Conservation (phyloP, 306 rosid genomes). For the Trifolium subterraneum region DNA sequence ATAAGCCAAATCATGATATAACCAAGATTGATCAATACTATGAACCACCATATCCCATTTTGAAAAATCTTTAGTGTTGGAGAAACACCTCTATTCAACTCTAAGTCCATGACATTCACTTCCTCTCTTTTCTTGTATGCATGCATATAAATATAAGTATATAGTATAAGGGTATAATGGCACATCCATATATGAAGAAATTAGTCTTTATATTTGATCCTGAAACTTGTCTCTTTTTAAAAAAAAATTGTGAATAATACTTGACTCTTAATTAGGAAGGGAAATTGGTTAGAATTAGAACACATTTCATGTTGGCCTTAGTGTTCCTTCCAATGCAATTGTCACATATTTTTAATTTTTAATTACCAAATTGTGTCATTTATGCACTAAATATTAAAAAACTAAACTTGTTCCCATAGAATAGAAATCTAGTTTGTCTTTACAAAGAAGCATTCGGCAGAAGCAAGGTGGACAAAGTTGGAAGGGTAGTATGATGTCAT, state of each 20-base stretch:
- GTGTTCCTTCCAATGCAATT: neutral
- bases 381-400: neutral
- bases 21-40: constrained; percentile 52
- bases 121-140: neutral
- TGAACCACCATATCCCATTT: constrained; percentile 43
- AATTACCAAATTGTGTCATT: neutral
- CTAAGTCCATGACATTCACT: constrained; percentile 31
- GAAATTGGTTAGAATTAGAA: neutral
- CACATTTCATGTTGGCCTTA: constrained; percentile 1
- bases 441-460: neutral
- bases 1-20: constrained; percentile 54
- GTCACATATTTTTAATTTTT: neutral
- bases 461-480: neutral
- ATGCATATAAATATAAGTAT: neutral
- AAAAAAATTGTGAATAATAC: neutral
- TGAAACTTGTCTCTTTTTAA: neutral
- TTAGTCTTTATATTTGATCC: neutral
- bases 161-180: neutral
- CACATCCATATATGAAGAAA: neutral
- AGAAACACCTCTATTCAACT: constrained; percentile 23
- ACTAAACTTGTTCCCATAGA: neutral
- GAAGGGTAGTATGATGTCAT: neutral
- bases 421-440: neutral
- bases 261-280: neutral
- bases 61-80: constrained; percentile 36